Evolutionary conservation across 352 stramenopile species (phyloP).

Genomic region (Thalassiosira exigua): DNA sequence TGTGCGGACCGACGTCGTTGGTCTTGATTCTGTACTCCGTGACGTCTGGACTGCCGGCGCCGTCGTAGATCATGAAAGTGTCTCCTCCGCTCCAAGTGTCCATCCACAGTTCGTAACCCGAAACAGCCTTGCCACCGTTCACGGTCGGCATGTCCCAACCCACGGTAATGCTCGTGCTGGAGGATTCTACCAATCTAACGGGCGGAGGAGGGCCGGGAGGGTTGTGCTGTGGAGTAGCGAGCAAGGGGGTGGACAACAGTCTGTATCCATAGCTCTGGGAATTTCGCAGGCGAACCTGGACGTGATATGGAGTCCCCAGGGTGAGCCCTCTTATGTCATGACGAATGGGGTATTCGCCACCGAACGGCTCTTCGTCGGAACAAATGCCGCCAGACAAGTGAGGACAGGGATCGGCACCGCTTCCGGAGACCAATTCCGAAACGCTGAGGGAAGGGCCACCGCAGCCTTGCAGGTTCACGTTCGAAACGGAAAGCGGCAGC

Average conservation of each 20-base stretch:
- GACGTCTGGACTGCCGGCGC: slow-evolving; percentile 87
- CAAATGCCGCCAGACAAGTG: slow-evolving; percentile 55
- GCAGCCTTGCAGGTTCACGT: slow-evolving; percentile 58
- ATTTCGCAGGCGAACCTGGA: slow-evolving; percentile 91
- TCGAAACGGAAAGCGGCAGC: slow-evolving; percentile 71
- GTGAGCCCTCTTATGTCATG: slow-evolving; percentile 84
- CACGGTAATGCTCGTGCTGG: slow-evolving; percentile 90
- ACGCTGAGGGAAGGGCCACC: slow-evolving; percentile 40
- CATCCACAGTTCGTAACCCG: slow-evolving; percentile 95
- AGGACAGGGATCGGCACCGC: slow-evolving; percentile 52
- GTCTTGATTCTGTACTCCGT: slow-evolving; percentile 88
- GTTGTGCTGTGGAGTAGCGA: slow-evolving; percentile 89
- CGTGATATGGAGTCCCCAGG: slow-evolving; percentile 90
- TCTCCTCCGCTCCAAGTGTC: slow-evolving; percentile 91
- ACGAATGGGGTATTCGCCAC: slow-evolving; percentile 53
- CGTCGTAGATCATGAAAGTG: slow-evolving; percentile 93
- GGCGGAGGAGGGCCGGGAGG: slow-evolving; percentile 88
- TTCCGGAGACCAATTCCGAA: slow-evolving; percentile 50
- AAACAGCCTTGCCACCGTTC: slow-evolving; percentile 91
- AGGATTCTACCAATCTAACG: slow-evolving; percentile 90
- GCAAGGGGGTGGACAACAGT: slow-evolving; percentile 84
- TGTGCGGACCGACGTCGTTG: slow-evolving; percentile 83
- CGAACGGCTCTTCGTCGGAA: slow-evolving; percentile 53
- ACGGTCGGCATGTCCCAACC: slow-evolving; percentile 89
- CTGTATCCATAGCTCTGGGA: slow-evolving; percentile 87